Base-by-base conservation (phyloP, 192 early-diverging fungal genomes). In the Linnemannia zychae region DNA sequence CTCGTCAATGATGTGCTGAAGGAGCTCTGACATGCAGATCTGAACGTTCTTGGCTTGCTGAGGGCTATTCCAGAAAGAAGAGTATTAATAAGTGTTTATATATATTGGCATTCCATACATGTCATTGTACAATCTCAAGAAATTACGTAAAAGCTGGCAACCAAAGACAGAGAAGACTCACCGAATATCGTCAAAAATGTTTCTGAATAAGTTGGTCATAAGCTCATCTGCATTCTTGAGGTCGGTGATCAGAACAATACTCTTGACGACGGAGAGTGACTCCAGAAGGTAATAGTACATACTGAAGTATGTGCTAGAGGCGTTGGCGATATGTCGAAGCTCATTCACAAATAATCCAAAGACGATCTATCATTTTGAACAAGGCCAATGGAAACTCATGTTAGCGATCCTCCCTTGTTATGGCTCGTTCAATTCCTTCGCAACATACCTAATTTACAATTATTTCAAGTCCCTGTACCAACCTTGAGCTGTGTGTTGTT, bases 251-350 rank as follows among this genome's bases (percentile, higher is more conserved):
- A 98, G 87, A 1, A 95, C 88, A 65, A 98, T 91, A 48, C 93
- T 95, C 81, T 95, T 96, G 48, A 98, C 96, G 7, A 91, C 95
- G 0, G 96, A 92, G 34, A 99, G 90, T 68, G 93, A 96, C 72
- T 97, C 97, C n/a, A 99, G 91, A 33, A 99, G 91, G 73, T 98
- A 96, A 77, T 92, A 96, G 63, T 95, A 92, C 71, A 92, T 87
- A 46, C 90, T 89, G 80, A 93, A 97, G 81, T 96, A 94, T 53
- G 93, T 90, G 40, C 88, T 88, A 13, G 90, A 79, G 6, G 86
- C 79, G 71, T 95, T 91, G 28, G 88, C 78, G 16, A 98, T 77
- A 63, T 91, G 82, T 74, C 90, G 87, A 37, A 99, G 88, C 81
- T 98, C 97, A 63, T 83, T 86, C 22, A 94, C 89, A 87, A 99